These are phyloP conservation scores for Nevesoporus exiguus DNA, from an alignment of 768 basidiomycete species.

Conservation along the genomic window DNA sequence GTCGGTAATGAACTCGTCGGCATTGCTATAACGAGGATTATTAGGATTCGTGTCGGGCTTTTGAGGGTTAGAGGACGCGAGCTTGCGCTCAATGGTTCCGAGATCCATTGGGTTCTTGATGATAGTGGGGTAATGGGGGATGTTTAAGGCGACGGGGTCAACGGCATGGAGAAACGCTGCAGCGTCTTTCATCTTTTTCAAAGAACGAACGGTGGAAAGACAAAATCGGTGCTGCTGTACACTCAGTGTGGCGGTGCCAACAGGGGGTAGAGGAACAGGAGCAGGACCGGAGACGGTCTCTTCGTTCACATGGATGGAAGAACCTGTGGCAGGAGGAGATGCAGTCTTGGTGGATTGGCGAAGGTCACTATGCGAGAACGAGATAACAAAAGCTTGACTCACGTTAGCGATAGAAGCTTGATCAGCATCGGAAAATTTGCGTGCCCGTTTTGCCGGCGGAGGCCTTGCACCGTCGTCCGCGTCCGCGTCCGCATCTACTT, in stretches of 20 bases:
- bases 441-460: conserved; percentile 80
- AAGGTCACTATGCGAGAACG: conserved; percentile 51
- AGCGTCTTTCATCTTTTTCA: conserved; percentile 88
- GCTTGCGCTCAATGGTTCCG: conserved; percentile 85
- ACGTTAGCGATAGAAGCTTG: conserved; percentile 72
- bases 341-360: conserved; percentile 51
- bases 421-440: conserved; percentile 74
- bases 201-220: conserved; percentile 65
- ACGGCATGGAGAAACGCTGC: conserved; percentile 82
- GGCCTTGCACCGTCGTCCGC: conserved; percentile 53
- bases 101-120: conserved; percentile 95
- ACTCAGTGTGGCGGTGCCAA: conserved; percentile 46
- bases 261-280: conserved; percentile 1
- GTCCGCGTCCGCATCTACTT: conserved; percentile 9
- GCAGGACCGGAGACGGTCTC: conserved; percentile 18
- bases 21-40: conserved; percentile 73
- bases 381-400: conserved; percentile 50
- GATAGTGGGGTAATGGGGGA: conserved; percentile 85
- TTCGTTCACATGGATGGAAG: conserved; percentile 32
- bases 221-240: conserved; percentile 76
- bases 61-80: conserved; percentile 70
- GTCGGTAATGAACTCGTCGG: conserved; percentile 81
- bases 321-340: conserved; percentile 62
- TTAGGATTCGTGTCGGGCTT: conserved; percentile 68
- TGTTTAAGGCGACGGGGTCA: conserved; percentile 76